phyloP scores from a whole-genome alignment of 345 rosid species.

The Rhodamnia argentea region DNA sequence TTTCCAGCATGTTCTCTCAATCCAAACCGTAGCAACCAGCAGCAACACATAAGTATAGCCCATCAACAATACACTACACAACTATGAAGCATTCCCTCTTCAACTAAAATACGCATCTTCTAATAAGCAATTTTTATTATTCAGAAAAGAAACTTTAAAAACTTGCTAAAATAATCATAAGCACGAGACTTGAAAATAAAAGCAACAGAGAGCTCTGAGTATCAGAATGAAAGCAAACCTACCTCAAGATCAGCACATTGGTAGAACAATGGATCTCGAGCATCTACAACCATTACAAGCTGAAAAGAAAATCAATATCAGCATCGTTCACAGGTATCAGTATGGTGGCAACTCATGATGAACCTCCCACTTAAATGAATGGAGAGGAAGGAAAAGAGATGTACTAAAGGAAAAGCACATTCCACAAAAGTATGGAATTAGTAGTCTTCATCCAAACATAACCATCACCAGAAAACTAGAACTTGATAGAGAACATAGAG shows the following conservation, averaged over 20 bases:
- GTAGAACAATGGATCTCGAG: constrained; percentile 81
- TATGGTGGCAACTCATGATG: neutral
- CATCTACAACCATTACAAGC: constrained; percentile 99
- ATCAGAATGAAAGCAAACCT: constrained; percentile 1
- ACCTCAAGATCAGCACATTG: constrained; percentile 97
- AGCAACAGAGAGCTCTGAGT: neutral
- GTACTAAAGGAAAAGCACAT: neutral
- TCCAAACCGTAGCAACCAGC: neutral
- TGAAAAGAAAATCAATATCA: constrained; percentile 14
- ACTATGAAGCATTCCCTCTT: neutral
- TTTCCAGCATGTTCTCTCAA: neutral
- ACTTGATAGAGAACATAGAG: neutral
- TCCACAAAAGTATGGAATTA: neutral
- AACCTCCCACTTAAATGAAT: neutral
- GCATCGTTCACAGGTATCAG: neutral
- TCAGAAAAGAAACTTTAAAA: neutral
- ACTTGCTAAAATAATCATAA: neutral
- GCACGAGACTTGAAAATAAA: neutral
- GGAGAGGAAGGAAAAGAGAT: neutral
- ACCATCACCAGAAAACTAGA: neutral
- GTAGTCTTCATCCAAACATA: neutral
- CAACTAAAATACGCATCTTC: neutral
- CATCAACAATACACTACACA: neutral
- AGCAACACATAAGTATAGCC: neutral
- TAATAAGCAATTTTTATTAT: neutral